Evolutionary conservation across 2,329 filamentous ascomycete species (phyloP), one percentile per base, ranked within the genome.

Genomic region (Aureobasidium sp.): DNA sequence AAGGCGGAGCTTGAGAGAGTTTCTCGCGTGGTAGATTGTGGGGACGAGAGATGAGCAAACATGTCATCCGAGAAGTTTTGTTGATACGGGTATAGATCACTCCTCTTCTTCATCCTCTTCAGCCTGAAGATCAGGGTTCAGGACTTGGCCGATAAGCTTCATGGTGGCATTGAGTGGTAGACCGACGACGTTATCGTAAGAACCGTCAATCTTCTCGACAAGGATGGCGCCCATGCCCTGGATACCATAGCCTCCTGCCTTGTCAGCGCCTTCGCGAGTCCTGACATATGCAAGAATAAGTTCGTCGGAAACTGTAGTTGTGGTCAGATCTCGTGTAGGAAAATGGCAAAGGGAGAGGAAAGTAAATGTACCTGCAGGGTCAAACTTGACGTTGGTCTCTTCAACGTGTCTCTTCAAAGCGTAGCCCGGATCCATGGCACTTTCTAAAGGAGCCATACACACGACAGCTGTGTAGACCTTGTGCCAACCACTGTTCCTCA

Each of bases 161-260:
- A 99, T 72, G 13, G 87, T 89, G 67, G 84, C 83, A 68, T 91
- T 83, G 66, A 97, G 81, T 8, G 94, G 94, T 74, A 99, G 74
- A 0, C 94, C 94, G 32, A 99, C 87, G 1, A 97, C 94, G 74
- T 97, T 97, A 78, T 99, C 94, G 70, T 91, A 90, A 61, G 85
- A 86, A 12, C 94, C 94, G 66, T 96, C 90, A 66, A 99, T 89
- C 74, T 83, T 88, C 73, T 97, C 92, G 13, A 99, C 86, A 63
- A 99, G 76, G 72, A 97, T 86, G 9, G 89, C 88, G 1, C 90
- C 94, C 12, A 93, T 79, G 0, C 93, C 94, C 76, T 99, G 94
- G 59, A 99, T 84, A 1, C 91, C 94, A 75, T 99, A 99, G 0
- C 94, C 94, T 2, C 94, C 94, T 0, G 94, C 94, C 80, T 97